phyloP scores from a whole-genome alignment of 306 rosid genomes.

The Senna siamea region DNA sequence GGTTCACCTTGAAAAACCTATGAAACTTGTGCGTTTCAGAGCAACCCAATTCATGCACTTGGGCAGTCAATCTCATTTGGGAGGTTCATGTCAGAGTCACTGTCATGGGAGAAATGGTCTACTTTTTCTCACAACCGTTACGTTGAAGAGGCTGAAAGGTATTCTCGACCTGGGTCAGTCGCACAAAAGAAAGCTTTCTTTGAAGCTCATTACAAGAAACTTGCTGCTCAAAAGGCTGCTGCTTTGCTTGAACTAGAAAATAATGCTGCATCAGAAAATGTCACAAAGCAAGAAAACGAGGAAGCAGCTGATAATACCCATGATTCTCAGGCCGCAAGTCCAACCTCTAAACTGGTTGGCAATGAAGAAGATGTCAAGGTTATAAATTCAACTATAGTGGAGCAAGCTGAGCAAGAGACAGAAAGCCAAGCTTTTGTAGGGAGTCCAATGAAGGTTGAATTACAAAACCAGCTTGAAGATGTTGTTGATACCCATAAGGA shows the following conservation, averaged over 20 bases:
- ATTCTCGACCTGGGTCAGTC: conserved; percentile 82
- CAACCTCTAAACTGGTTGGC: conserved; percentile 37
- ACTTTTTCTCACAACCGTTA: conserved; percentile 82
- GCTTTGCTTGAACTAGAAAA: conserved; percentile 77
- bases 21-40: conserved; percentile 64
- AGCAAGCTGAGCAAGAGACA: conserved; percentile 37
- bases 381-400: conserved; percentile 37
- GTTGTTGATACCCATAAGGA: conserved; percentile 43
- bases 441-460: conserved; percentile 48
- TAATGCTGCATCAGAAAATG: conserved; percentile 43
- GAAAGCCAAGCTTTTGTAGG: conserved; percentile 37
- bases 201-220: conserved; percentile 94
- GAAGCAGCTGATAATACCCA: background rate
- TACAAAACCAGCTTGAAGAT: conserved; percentile 41
- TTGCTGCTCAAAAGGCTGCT: conserved; percentile 86
- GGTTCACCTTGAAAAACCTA: conserved; percentile 42
- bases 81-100: conserved; percentile 77
- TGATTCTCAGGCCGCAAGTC: conserved; percentile 29
- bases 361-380: conserved; percentile 42
- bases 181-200: conserved; percentile 99
- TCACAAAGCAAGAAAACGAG: conserved; percentile 25
- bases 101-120: conserved; percentile 96
- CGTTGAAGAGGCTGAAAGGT: conserved; percentile 94
- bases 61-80: conserved; percentile 93
- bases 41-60: conserved; percentile 67